Conservation (phyloP, 1,284 basidiomycete genomes). For the Trichosporon sp. region DNA sequence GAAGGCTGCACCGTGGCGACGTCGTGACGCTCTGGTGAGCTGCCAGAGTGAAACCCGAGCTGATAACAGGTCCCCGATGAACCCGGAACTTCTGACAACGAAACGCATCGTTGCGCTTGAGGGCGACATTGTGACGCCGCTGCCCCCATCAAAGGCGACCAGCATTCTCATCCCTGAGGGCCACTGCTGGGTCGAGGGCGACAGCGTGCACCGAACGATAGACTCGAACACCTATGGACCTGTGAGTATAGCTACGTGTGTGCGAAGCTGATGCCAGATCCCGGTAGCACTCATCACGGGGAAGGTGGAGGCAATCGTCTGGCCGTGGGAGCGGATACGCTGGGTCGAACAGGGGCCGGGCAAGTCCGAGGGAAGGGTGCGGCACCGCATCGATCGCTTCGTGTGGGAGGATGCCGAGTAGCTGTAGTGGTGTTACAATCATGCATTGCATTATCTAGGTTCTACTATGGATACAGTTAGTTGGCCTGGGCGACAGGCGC, state of each 20-base stretch:
- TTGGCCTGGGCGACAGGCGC: neutral
- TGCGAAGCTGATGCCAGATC: neutral
- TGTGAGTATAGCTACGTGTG: slow-evolving; percentile 42
- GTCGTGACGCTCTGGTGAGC: slow-evolving; percentile 60
- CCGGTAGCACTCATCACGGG: slow-evolving; percentile 11
- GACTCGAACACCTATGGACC: slow-evolving; percentile 61
- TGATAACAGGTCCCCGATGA: slow-evolving; percentile 56
- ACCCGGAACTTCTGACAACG: slow-evolving; percentile 59
- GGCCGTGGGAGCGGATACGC: slow-evolving; percentile 8
- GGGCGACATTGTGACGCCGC: slow-evolving; percentile 59
- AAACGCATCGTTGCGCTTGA: slow-evolving; percentile 62
- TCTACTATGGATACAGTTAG: slow-evolving; percentile 12
- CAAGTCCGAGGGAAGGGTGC: slow-evolving; percentile 4
- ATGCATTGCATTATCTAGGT: slow-evolving; percentile 20
- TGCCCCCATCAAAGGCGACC: slow-evolving; percentile 51
- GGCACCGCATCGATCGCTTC: neutral
- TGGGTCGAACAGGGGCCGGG: slow-evolving; percentile 7
- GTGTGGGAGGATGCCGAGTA: neutral
- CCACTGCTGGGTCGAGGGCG: slow-evolving; percentile 62
- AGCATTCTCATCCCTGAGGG: slow-evolving; percentile 55
- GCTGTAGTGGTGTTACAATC: slow-evolving; percentile 4
- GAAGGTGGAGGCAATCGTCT: neutral
- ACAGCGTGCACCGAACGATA: slow-evolving; percentile 57
- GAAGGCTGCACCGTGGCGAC: slow-evolving; percentile 56
- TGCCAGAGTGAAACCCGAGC: neutral